phyloP scores from a whole-genome alignment of 164 flowering plant species.

The Vitis rotundifolia region DNA sequence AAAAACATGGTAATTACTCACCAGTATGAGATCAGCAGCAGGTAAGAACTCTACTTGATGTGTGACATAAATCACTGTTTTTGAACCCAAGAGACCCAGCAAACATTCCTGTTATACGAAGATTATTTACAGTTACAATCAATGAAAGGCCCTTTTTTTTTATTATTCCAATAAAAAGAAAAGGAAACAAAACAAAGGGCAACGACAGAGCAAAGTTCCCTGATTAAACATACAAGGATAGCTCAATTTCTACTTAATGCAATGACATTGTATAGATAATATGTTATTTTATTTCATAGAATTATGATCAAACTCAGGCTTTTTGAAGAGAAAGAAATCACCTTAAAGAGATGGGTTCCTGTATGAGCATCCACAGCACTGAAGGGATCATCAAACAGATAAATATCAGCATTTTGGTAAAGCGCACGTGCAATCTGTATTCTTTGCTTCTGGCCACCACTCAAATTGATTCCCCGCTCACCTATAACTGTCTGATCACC shows the following conservation, averaged over 20 bases:
- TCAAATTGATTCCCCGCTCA: too few relatives aligned
- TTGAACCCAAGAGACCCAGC: conserved; percentile 50
- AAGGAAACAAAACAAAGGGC: background rate
- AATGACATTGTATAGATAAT: too few relatives aligned
- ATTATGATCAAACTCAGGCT: too few relatives aligned
- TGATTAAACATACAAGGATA: background rate
- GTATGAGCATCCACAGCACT: conserved; percentile 66
- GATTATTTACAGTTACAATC: background rate
- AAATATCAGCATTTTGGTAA: conserved; percentile 46
- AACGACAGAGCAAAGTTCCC: background rate
- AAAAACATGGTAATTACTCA: conserved; percentile 19
- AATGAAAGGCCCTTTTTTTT: background rate
- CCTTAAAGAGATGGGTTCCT: conserved; percentile 25
- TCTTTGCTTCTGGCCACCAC: too few relatives aligned
- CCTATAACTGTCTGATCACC: too few relatives aligned
- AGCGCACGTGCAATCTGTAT: too few relatives aligned
- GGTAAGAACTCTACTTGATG: conserved; percentile 83
- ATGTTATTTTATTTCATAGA: too few relatives aligned
- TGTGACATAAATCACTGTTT: conserved; percentile 70
- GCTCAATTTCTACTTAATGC: background rate
- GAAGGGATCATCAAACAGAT: conserved; percentile 51
- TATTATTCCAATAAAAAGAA: background rate
- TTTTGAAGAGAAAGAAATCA: background rate
- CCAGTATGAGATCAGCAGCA: conserved; percentile 67
- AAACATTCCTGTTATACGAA: conserved; percentile 55